Base-by-base conservation (phyloP, 192 early-diverging fungal species). In the Dissophora globulifera region DNA sequence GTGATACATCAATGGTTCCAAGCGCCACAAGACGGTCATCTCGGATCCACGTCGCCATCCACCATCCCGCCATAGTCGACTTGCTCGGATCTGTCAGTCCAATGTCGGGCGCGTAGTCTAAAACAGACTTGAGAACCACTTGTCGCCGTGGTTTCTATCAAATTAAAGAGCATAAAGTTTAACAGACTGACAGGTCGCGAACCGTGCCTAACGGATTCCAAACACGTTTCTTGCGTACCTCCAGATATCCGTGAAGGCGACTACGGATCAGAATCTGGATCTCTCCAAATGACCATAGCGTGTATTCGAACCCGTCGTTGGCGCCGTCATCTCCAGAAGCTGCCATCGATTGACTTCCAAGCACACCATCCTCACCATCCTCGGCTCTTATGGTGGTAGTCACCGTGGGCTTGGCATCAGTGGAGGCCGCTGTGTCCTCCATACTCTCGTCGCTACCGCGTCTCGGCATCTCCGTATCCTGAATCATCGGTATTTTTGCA, bases 11-110 rank as follows among this genome's bases (percentile, higher is more conserved):
- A 26, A 76, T 35, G 22, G 52, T 50, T 9, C 57, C 72, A 23
- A 67, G 46, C 27, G 72, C 72, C 8, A 76, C 35, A 6, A 76
- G 58, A 1, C 72, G 50, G 23, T 76, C 72, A 27, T 76, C 58
- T 12, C 72, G 54, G 12, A 76, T 49, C 72, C 72, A 76, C 30
- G 72, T 67, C 12, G 57, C 41, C 72, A 76, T 76, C 72, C 72
- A 76, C 72, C 62, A 67, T 7, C 72, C 72, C 9, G 58, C 72
- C 72, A 62, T 60, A 5, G 52, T 38, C 2, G 72, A 47, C 47
- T 45, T 76, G 1, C 46, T 29, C 6, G 58, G 31, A 15, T 67
- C 63, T n/a, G 31, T 42, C 0, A 58, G 58, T 3, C 72, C 72
- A 56, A 76, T 61, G 17, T 76, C 72, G 0, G 72, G 64, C 1